Evolutionary conservation across 176 grass and related monocot genomes (phyloP), one percentile per base, ranked within the genome.

Genomic region (Zizania latifolia): DNA sequence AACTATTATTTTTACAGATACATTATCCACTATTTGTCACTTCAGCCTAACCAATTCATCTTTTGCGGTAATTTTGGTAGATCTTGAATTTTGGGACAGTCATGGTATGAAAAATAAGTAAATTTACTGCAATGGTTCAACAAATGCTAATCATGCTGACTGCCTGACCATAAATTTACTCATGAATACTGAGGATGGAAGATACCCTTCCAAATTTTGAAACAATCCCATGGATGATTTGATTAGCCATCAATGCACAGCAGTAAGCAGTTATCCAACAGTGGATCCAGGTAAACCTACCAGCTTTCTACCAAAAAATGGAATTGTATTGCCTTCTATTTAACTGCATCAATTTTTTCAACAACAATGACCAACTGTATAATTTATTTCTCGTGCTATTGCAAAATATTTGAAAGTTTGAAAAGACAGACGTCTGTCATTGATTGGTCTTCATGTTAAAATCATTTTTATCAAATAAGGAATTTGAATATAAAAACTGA

Each of bases 1-100:
- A 51, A 64, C 44, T 78, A 71, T 36, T 0, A 14, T n/a, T 26
- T 71, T 37, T 70, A 27, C 27, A 81, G 84, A 81, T 68, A 27
- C 4, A 50, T 31, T 56, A 82, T 37, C 24, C 8, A 22, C 8
- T 24, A 73, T 55, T 30, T 24, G 7, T 4, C 1, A 51, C 48
- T 75, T 53, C 78, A 53, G 23, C 41, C 62, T 19, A 72, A 64
- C 22, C 4, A 54, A 32, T 60, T 65, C 22, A 14, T 29, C 26
- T 62, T n/a, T 51, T 39, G 23, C 1, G 11, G n/a, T 38, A 53
- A 62, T 5, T 39, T 43, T 12, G 17, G 8, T 27, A 57, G 22
- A 55, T 45, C 6, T 10, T n/a, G 26, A 78, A 72, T 40, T 68
- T 34, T 68, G 33, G 23, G 5, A 65, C 8, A 73, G 16, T 84